Conservation (phyloP, 1,284 basidiomycete genomes). For the Cerrena zonata region DNA sequence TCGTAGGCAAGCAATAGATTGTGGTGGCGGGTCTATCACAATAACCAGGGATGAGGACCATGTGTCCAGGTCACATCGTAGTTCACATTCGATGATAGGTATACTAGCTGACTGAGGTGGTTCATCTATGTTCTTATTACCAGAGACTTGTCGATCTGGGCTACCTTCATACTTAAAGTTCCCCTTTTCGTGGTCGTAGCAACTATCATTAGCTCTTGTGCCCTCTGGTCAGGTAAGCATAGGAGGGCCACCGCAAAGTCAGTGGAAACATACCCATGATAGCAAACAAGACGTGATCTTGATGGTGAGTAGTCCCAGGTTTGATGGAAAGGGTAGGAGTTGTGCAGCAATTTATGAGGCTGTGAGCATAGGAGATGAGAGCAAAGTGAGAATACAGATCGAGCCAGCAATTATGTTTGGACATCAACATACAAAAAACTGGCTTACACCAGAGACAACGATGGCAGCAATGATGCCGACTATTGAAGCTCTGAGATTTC, state of each 20-base stretch:
- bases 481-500: no score
- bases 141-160: constrained; percentile 41
- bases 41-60: constrained; percentile 88
- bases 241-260: constrained; percentile 94
- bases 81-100: constrained; percentile 82
- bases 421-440: no score
- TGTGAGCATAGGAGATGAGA: no score
- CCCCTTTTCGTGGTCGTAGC: constrained; percentile 85
- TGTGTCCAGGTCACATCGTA: constrained; percentile 88
- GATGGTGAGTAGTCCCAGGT: no score
- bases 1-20: constrained; percentile 75
- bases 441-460: no score
- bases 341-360: no score
- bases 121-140: constrained; percentile 11
- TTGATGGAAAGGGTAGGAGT: no score
- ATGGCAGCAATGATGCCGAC: no score
- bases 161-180: constrained; percentile 79
- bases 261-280: no score
- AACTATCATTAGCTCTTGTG: constrained; percentile 66
- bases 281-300: no score
- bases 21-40: constrained; percentile 90
- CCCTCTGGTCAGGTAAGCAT: constrained; percentile 80
- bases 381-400: no score
- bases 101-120: constrained; percentile 22
- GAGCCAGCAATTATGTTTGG: no score